Evolutionary conservation across 83 land plant genomes (phyloP), one percentile per base, ranked within the genome.

Genomic region (Picea abies): DNA sequence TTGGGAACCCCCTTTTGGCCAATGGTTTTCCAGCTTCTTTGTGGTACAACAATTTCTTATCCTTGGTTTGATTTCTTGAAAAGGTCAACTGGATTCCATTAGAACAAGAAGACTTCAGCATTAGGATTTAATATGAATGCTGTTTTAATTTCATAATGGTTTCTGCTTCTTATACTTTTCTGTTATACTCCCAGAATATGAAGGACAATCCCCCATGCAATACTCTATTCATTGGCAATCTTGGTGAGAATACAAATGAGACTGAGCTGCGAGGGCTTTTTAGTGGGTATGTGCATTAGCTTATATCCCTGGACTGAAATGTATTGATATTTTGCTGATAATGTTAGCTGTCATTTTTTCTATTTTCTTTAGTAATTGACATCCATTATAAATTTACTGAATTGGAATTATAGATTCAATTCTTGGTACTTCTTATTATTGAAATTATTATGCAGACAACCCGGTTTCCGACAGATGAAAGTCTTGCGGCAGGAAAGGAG

Each of bases 141-240:
- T 47, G 49, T 47, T 47, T 47, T 8, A 47, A 47, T 47, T 47
- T 47, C 49, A 47, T 47, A 47, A 47, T 47, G 8, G 10, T 47
- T 47, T 47, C 10, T 5, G 49, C 49, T 47, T 4, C 72, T 65
- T 65, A 32, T 14, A 39, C 29, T 60, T 29, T 84, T 64, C 65
- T 82, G n/a, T 73, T 16, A 25, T 80, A n/a, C 39, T 56, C 84
- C 79, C 93, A 98, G 99, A 98, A 96, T 81, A 91, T 82, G 26
- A 98, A 98, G 86, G 99, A 98, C 80, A 98, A 98, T 82, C 97
- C 99, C 65, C 99, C 99, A 56, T 98, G 99, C 87, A 98, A 98
- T 85, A 98, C 99, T 17, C 89, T 98, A 65, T 98, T 98, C 76
- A 91, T 98, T 84, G 99, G 99, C 52, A 98, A 98, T 84, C 94